Conservation (phyloP, 345 rosid genomes). For the Citrus medica region DNA sequence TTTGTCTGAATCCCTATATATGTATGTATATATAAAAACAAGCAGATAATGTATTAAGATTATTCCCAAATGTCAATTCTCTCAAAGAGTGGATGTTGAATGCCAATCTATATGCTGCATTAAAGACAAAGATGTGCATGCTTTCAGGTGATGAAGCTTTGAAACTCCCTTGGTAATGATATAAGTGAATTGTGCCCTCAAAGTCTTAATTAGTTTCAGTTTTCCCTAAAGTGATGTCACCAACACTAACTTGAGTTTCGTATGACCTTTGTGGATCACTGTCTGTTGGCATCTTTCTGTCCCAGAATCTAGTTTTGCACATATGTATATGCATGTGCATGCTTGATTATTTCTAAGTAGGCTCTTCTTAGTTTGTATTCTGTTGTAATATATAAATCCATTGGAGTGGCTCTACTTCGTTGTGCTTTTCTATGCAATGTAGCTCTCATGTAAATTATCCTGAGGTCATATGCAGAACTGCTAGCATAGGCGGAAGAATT, state of each 20-base stretch:
- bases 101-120: not conserved
- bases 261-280: not conserved
- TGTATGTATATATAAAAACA: no score
- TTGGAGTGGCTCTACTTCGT: not conserved
- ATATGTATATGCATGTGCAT: not conserved
- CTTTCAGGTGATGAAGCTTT: not conserved
- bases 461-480: not conserved
- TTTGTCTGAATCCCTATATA: not conserved
- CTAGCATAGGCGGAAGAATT: not conserved
- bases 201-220: not conserved
- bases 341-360: not conserved
- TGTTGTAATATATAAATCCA: not conserved
- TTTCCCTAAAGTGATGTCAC: not conserved
- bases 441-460: not conserved
- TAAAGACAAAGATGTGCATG: not conserved
- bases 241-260: not conserved
- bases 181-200: not conserved
- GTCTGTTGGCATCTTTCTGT: not conserved
- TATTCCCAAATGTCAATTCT: not conserved
- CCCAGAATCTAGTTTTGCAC: not conserved
- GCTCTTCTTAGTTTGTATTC: not conserved
- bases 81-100: not conserved
- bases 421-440: not conserved
- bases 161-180: not conserved
- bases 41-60: not conserved